These are phyloP conservation scores for Daldinia eschscholtzii DNA, from an alignment of 2,329 filamentous ascomycete genomes.

Conservation along the genomic window DNA sequence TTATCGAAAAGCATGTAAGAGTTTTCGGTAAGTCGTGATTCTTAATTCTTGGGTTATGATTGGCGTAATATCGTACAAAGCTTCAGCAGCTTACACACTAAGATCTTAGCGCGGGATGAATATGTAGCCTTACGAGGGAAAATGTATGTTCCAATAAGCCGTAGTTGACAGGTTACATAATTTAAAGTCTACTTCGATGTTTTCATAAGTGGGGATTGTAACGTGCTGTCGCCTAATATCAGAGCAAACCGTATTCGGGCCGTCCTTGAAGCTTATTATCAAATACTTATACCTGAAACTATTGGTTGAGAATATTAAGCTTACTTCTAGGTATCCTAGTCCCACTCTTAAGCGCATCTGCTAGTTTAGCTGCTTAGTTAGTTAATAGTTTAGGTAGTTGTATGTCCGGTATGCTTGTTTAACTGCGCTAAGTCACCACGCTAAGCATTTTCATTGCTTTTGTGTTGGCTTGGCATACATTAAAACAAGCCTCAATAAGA, in stretches of 20 bases:
- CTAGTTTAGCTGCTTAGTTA: no score
- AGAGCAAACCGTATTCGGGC: neutral
- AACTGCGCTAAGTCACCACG: neutral
- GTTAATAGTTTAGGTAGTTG: no score
- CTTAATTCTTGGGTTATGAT: neutral
- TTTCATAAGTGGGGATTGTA: slow-evolving; percentile 1
- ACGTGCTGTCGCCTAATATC: neutral
- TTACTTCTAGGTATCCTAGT: neutral
- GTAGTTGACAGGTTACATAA: neutral
- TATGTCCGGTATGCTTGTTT: neutral
- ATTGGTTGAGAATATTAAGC: neutral
- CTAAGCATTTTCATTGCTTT: neutral
- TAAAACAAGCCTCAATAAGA: neutral
- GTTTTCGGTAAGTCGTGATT: neutral
- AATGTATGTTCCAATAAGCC: neutral
- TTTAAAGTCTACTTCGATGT: neutral
- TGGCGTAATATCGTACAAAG: neutral
- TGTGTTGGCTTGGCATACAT: neutral
- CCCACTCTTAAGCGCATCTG: neutral
- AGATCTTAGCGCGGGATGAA: neutral
- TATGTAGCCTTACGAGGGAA: neutral
- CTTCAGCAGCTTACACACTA: neutral
- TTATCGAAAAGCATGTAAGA: neutral
- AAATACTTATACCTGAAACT: neutral
- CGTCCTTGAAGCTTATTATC: neutral